A percentile compares a stretch with the other conserved stretches of the same genome.
Conservation (phyloP, 1,284 basidiomycete species). For the Ustilago xerochloae region DNA sequence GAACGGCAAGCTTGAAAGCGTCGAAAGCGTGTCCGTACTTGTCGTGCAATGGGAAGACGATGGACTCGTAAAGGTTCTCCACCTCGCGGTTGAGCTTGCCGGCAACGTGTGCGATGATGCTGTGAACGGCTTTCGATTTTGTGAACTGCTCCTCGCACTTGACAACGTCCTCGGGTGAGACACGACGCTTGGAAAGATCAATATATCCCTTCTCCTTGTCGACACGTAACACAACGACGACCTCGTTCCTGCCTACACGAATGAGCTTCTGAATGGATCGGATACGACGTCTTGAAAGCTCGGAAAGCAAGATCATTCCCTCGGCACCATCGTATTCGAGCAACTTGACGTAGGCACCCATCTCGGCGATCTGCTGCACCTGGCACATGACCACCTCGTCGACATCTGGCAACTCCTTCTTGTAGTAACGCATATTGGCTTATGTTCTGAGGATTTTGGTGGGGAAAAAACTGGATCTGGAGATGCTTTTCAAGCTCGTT, state of each 20-base stretch:
- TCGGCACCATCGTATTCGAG: conserved; percentile 99
- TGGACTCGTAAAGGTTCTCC: conserved; percentile 87
- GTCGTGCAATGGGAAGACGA: conserved; percentile 91
- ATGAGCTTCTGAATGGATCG: conserved; percentile 98
- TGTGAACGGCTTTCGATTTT: conserved; percentile 80
- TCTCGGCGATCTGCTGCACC: conserved; percentile 98
- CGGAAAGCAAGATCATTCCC: conserved; percentile 98
- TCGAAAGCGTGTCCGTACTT: conserved; percentile 97
- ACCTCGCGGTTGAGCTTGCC: conserved; percentile 69
- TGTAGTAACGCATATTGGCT: conserved; percentile 66
- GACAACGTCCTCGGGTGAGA: conserved; percentile 97
- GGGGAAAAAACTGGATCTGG: not conserved
- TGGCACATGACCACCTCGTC: conserved; percentile 99
- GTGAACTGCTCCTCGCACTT: conserved; percentile 99
- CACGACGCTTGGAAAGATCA: conserved; percentile 97
- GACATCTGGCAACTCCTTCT: conserved; percentile 71
- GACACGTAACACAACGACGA: conserved; percentile 96
- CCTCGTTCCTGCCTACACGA: conserved; percentile 96
- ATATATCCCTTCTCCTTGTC: conserved; percentile 99
- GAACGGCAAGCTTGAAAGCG: conserved; percentile 94
- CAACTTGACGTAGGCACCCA: conserved; percentile 99
- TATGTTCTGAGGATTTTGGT: not conserved
- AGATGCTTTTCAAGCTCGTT: not conserved
- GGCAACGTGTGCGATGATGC: conserved; percentile 66
- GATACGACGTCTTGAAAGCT: conserved; percentile 95